Percentiles rank a stretch among this genome's conserved stretches.
Conservation (phyloP, 805 yeast genomes). For the Starmerella sirachaensis region DNA sequence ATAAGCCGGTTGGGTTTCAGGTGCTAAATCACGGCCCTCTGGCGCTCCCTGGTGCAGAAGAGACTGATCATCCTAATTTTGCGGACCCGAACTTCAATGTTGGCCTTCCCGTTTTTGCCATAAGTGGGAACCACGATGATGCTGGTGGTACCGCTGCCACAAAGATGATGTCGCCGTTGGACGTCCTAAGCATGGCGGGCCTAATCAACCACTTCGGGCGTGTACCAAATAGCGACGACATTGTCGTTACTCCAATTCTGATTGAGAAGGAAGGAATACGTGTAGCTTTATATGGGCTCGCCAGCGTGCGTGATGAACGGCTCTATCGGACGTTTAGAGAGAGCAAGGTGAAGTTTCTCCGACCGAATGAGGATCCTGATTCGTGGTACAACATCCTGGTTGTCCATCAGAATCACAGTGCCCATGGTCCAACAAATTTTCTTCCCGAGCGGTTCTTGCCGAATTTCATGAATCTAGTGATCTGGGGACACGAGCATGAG, state of each 20-base stretch:
- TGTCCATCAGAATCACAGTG: conserved; percentile 79
- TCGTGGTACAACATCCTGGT: conserved; percentile 78
- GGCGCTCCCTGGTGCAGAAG: conserved; percentile 43
- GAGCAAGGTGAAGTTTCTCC: conserved; percentile 63
- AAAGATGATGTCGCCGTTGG: conserved; percentile 67
- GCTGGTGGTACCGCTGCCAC: conserved; percentile 55
- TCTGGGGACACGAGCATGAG: conserved; percentile 99
- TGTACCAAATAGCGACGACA: conserved; percentile 60
- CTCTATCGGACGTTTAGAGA: conserved; percentile 70
- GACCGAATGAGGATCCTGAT: conserved; percentile 47
- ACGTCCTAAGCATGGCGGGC: conserved; percentile 69
- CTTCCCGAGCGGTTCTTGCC: conserved; percentile 82
- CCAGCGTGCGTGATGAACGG: conserved; percentile 81
- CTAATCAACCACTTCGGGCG: conserved; percentile 83
- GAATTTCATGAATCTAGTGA: conserved; percentile 60
- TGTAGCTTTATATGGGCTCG: conserved; percentile 78
- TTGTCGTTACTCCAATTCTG: conserved; percentile 62
- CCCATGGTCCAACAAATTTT: conserved; percentile 62
- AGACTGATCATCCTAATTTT: conserved; percentile 59
- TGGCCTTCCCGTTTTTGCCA: conserved; percentile 80
- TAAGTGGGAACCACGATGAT: conserved; percentile 94
- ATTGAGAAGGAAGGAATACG: conserved; percentile 74
- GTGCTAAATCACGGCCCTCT: conserved; percentile 64
- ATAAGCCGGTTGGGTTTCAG: conserved; percentile 76
- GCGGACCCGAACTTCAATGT: conserved; percentile 86